phyloP scores from a whole-genome alignment of 2,329 filamentous ascomycete genomes.

The Calonectria hongkongensis region DNA sequence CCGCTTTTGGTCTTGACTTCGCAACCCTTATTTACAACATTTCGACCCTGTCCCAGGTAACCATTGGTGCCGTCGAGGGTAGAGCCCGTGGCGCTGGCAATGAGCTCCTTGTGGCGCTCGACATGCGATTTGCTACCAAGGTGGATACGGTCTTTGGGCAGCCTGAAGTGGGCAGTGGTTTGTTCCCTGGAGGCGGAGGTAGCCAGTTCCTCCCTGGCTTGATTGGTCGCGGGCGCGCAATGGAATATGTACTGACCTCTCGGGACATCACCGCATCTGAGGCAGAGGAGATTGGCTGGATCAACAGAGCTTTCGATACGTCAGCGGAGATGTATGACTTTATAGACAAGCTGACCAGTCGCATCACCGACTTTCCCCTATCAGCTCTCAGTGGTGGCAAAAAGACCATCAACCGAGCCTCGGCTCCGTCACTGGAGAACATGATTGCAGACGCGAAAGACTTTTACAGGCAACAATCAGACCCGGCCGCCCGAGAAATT shows the following conservation, averaged over 20 bases:
- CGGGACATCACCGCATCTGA: background rate
- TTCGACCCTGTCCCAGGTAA: slow-evolving; percentile 11
- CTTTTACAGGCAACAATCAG: background rate
- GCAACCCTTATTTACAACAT: slow-evolving; percentile 23
- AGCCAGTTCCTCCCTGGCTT: slow-evolving; percentile 8
- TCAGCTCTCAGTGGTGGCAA: slow-evolving; percentile 1
- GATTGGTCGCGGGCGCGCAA: slow-evolving; percentile 14
- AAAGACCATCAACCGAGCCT: slow-evolving; percentile 4
- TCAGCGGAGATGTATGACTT: slow-evolving; percentile 4
- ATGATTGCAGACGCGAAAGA: background rate
- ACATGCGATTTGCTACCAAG: slow-evolving; percentile 31
- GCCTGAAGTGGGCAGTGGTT: slow-evolving; percentile 20
- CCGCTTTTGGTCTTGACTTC: background rate
- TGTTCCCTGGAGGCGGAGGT: slow-evolving; percentile 20
- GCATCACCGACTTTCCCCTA: slow-evolving; percentile 14
- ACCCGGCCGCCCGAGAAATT: background rate
- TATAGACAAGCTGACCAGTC: background rate
- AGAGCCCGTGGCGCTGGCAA: slow-evolving; percentile 28
- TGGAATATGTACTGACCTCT: slow-evolving; percentile 23
- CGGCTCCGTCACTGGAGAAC: background rate
- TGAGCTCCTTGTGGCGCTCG: slow-evolving; percentile 18
- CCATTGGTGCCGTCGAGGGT: slow-evolving; percentile 28
- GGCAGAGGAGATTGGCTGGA: slow-evolving; percentile 23
- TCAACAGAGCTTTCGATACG: slow-evolving; percentile 25
- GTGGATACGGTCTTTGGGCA: slow-evolving; percentile 8